Percentiles rank a stretch among this genome's conserved stretches.
These are phyloP conservation scores for Leptosphaerulina australis DNA, from an alignment of 2,329 filamentous ascomycete species.

Conservation along the genomic window DNA sequence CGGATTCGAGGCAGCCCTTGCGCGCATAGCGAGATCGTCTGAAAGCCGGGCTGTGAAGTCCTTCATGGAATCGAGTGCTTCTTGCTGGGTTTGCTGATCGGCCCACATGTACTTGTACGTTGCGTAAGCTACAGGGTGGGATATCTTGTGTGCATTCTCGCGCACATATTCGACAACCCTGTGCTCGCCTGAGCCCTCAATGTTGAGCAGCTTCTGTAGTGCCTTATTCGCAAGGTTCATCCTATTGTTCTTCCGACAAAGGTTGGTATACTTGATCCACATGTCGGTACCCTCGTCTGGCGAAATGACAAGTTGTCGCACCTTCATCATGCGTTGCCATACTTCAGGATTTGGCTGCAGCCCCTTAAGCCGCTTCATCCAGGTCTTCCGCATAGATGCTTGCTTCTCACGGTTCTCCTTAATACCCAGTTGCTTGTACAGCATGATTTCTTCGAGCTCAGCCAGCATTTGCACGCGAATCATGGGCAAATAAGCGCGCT, in stretches of 20 bases:
- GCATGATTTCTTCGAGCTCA: conserved; percentile 96
- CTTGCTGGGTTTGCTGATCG: conserved; percentile 52
- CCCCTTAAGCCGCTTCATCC: conserved; percentile 92
- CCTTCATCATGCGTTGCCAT: conserved; percentile 97
- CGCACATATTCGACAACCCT: conserved; percentile 44
- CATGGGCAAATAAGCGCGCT: conserved; percentile 95
- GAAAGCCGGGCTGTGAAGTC: conserved; percentile 66
- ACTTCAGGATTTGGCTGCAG: conserved; percentile 98
- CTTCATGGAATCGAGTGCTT: conserved; percentile 62
- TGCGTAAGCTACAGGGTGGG: conserved; percentile 91
- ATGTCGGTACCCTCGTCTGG: conserved; percentile 96
- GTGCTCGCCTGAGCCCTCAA: conserved; percentile 38
- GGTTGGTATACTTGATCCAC: conserved; percentile 99
- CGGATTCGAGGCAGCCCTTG: conserved; percentile 44
- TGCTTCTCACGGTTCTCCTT: conserved; percentile 80
- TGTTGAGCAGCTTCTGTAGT: conserved; percentile 79
- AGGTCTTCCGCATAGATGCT: conserved; percentile 87
- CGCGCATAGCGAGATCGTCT: conserved; percentile 60
- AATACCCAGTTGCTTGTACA: conserved; percentile 81
- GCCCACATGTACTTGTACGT: conserved; percentile 98
- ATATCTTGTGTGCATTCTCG: conserved; percentile 53
- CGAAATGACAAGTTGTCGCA: conserved; percentile 87
- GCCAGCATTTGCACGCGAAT: conserved; percentile 99
- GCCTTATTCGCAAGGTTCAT: conserved; percentile 96
- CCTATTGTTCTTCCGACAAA: conserved; percentile 94